Percentiles rank a stretch among this genome's conserved stretches.
These are phyloP conservation scores for Coniosporium uncinatum DNA, from an alignment of 2,329 filamentous ascomycete genomes.

Conservation along the genomic window DNA sequence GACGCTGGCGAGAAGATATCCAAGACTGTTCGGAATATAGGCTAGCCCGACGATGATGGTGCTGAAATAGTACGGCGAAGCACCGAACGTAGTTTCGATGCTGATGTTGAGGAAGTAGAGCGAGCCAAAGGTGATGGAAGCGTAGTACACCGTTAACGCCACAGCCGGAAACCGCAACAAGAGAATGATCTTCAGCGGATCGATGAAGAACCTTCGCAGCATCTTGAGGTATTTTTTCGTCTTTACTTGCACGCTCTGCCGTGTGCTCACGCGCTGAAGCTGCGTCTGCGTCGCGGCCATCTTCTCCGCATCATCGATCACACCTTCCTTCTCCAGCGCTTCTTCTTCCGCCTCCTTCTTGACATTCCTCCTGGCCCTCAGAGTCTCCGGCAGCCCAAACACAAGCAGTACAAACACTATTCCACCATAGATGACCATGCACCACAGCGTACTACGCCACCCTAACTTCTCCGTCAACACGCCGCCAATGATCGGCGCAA, in stretches of 20 bases:
- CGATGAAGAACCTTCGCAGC: constrained; percentile 27
- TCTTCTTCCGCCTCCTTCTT: constrained; percentile 10
- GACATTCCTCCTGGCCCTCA: constrained; percentile 6
- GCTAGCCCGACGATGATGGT: constrained; percentile 27
- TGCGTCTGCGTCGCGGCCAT: neutral
- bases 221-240: constrained; percentile 19
- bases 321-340: constrained; percentile 2
- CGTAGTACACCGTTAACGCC: constrained; percentile 29
- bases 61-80: constrained; percentile 23
- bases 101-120: constrained; percentile 32
- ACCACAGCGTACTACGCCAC: constrained; percentile 32
- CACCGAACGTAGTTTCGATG: constrained; percentile 25
- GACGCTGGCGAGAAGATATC: constrained; percentile 24
- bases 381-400: constrained; percentile 26
- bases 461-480: constrained; percentile 21
- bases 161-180: constrained; percentile 30
- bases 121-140: constrained; percentile 28
- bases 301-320: neutral
- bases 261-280: neutral
- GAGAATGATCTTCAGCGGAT: constrained; percentile 27
- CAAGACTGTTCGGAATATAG: constrained; percentile 27
- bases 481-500: constrained; percentile 31
- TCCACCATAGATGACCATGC: constrained; percentile 27
- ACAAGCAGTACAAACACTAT: constrained; percentile 21
- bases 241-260: constrained; percentile 21